phyloP scores from a whole-genome alignment of 768 basidiomycete species.

The Krasilnikovozyma curviuscula region DNA sequence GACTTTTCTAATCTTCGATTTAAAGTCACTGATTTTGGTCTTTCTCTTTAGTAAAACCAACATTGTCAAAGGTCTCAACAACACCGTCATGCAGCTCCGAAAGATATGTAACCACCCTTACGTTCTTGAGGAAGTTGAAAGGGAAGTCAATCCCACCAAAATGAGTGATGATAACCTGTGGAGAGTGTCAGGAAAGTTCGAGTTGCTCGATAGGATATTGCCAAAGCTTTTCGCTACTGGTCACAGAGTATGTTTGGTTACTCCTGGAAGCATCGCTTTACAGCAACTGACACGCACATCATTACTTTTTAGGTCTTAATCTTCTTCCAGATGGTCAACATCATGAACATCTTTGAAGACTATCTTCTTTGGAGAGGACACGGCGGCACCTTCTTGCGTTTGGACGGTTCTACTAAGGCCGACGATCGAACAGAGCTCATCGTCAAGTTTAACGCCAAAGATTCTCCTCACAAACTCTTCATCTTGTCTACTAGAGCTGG shows the following conservation, averaged over 20 bases:
- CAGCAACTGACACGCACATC: not conserved
- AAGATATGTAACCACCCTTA: conserved; percentile 98
- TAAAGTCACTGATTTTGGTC: no score
- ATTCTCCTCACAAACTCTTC: conserved; percentile 76
- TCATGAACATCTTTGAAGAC: conserved; percentile 97
- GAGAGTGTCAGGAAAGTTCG: conserved; percentile 80
- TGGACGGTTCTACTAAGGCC: conserved; percentile 93
- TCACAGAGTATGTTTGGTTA: conserved; percentile 46
- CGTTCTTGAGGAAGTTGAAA: conserved; percentile 85
- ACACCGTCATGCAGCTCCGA: conserved; percentile 91
- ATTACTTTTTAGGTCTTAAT: conserved; percentile 52
- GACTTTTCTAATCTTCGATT: not conserved
- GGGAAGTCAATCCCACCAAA: conserved; percentile 68
- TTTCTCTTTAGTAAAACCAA: no score
- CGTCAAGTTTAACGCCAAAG: conserved; percentile 67
- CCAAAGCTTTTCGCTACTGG: conserved; percentile 86
- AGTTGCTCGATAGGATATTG: conserved; percentile 69
- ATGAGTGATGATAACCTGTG: conserved; percentile 67
- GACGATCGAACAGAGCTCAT: conserved; percentile 81
- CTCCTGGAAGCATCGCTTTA: not conserved
- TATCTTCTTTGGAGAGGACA: conserved; percentile 68
- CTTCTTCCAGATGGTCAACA: conserved; percentile 99
- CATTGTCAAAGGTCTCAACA: conserved; percentile 63
- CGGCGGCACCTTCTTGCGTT: conserved; percentile 53
- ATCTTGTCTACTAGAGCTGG: conserved; percentile 85